Percentiles rank a stretch among this genome's conserved stretches.
These are phyloP conservation scores for Rubroshorea leprosula DNA, from an alignment of 345 rosid genomes.

Conservation along the genomic window DNA sequence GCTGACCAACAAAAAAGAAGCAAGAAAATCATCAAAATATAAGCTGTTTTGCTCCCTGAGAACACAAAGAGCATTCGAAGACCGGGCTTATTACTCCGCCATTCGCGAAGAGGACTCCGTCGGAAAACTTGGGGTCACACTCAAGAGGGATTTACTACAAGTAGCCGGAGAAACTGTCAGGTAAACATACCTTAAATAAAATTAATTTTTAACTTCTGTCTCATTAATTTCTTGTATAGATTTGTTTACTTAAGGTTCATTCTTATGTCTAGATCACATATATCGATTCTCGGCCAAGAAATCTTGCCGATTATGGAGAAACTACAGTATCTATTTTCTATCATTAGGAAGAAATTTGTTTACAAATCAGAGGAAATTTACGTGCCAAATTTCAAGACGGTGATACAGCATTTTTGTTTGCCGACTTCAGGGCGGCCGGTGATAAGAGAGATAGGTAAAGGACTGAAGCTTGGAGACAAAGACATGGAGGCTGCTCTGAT, in stretches of 20 bases:
- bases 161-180: conserved; percentile 35
- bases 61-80: conserved; percentile 38
- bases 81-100: conserved; percentile 29
- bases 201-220: too few relatives aligned
- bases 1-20: conserved; percentile 37
- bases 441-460: conserved; percentile 38
- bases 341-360: conserved; percentile 22
- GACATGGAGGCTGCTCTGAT: conserved; percentile 43
- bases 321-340: conserved; percentile 20
- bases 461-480: conserved; percentile 29
- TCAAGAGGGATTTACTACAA: conserved; percentile 34
- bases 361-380: conserved; percentile 28
- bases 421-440: conserved; percentile 40
- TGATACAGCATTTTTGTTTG: conserved; percentile 45
- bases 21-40: conserved; percentile 33
- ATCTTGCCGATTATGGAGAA: conserved; percentile 32
- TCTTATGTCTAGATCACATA: not conserved
- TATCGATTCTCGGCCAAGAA: conserved; percentile 20
- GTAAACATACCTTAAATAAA: too few relatives aligned
- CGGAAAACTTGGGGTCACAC: conserved; percentile 49
- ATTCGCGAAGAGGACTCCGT: conserved; percentile 44
- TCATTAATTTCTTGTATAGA: too few relatives aligned
- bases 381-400: conserved; percentile 40
- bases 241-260: too few relatives aligned
- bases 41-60: conserved; percentile 26